phyloP scores from a whole-genome alignment of 805 yeast species.

The Myxozyma mucilagina region DNA sequence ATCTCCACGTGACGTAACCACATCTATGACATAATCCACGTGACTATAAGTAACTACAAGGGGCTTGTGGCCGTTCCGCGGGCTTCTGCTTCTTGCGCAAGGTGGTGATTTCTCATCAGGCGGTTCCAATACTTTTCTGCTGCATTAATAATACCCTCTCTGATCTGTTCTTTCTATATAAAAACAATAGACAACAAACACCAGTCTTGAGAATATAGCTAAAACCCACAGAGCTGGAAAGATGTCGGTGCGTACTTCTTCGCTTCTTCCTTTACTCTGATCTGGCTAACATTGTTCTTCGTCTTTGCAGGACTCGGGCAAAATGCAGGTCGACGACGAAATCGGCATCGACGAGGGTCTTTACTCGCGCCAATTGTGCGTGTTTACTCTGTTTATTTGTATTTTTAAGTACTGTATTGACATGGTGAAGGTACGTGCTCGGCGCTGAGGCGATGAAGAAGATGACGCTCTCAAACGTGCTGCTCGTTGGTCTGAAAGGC shows the following conservation, averaged over 20 bases:
- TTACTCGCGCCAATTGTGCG: constrained; percentile 85
- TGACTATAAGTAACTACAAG: no score
- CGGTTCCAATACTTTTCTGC: no score
- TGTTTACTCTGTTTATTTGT: not conserved
- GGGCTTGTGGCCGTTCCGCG: no score
- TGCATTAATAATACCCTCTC: no score
- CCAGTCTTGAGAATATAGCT: no score
- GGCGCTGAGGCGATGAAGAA: constrained; percentile 98
- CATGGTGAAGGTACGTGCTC: constrained; percentile 59
- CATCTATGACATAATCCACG: no score
- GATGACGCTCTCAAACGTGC: constrained; percentile 92
- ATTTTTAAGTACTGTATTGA: not conserved
- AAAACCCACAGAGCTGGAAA: not conserved
- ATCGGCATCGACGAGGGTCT: constrained; percentile 81
- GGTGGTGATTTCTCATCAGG: no score
- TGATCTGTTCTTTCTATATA: no score
- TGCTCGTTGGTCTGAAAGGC: constrained; percentile 86
- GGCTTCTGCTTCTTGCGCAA: no score
- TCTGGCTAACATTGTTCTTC: not conserved
- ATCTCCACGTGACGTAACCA: no score
- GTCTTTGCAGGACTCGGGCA: not conserved
- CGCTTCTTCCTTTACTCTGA: not conserved
- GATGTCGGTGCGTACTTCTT: constrained; percentile 1
- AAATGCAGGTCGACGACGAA: constrained; percentile 39
- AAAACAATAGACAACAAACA: no score